Evolutionary conservation across 1,139 yeast species (phyloP), one percentile per base, ranked within the genome.

Genomic region (Lodderomyces elongisporus): DNA sequence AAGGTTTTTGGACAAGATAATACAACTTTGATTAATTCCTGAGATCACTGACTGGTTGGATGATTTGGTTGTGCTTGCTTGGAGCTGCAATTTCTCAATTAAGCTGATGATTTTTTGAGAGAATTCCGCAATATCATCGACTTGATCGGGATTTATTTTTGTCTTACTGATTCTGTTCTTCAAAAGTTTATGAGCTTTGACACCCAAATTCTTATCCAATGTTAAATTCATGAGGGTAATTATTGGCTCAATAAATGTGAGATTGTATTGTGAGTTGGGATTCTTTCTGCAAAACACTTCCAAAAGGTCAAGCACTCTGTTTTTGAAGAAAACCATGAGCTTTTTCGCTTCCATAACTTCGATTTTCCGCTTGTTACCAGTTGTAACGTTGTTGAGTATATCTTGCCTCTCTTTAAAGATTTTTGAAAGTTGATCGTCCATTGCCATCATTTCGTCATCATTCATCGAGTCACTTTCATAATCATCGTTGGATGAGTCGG

Each of bases 391-490:
- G 9, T 71, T 57, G 35, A 83, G 54, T 0, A 85, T 81, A 38
- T 74, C 76, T 46, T 78, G 77, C 51, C 93, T 75, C 48, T 88
- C 91, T 47, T 82, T 77, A 68, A 91, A 91, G 38, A 91, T 91
- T 36, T 73, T 74, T 0, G 96, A 77, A 22, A 91, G 65, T 41
- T 87, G 93, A 17, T 72, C 87, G 54, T 91, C 98, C 52, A 91
- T 74, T 12, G 91, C 95, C 79, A 89, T 78, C 99, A 91, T 91
- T 55, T 88, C 89, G 46, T 89, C 97, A 54, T 91, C 99, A 46
- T 91, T 93, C 94, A 87, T 84, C 2, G 88, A 77, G 42, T 85
- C 94, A 9, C 83, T 85, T 37, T 77, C 84, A 33, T 73, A 73
- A 12, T 54, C 58, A 32, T 55, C 65, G 16, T 58, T 63, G 4